These are phyloP conservation scores for Fusarium hainanense DNA, from an alignment of 2,329 filamentous ascomycete species.

Conservation along the genomic window DNA sequence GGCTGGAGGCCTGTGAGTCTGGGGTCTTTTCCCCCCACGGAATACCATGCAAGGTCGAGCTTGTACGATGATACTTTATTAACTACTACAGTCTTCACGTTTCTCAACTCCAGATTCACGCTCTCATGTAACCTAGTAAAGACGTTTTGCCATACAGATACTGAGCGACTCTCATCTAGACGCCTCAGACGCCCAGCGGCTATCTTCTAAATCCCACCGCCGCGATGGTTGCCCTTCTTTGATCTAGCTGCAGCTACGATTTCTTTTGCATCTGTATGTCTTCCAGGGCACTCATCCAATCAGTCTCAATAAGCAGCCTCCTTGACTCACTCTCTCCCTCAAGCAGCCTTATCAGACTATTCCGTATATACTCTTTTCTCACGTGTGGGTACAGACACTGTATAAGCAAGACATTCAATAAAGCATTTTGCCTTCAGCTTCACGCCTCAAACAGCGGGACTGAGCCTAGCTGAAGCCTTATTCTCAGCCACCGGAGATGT, in stretches of 20 bases:
- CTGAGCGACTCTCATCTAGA: neutral
- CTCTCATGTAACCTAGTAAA: neutral
- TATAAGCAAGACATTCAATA: conserved; percentile 3
- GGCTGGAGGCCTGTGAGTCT: conserved; percentile 19
- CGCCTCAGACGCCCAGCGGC: conserved; percentile 6
- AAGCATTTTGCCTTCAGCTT: conserved; percentile 5
- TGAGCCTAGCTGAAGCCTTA: conserved; percentile 11
- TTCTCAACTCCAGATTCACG: neutral
- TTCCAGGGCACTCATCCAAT: conserved; percentile 7
- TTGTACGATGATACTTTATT: conserved; percentile 1
- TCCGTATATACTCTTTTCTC: neutral
- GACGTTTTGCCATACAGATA: neutral
- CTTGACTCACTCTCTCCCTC: neutral
- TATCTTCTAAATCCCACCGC: neutral
- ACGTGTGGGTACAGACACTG: neutral
- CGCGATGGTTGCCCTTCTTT: conserved; percentile 4
- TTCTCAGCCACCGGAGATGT: conserved; percentile 18
- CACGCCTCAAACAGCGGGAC: conserved; percentile 4
- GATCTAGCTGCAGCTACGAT: conserved; percentile 3
- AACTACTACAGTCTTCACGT: conserved; percentile 4
- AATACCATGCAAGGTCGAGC: neutral
- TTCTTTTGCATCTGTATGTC: neutral
- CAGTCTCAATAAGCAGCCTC: neutral
- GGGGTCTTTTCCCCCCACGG: conserved; percentile 13
- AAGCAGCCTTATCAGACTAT: neutral